phyloP scores from a whole-genome alignment of 305 asterid species.

The Caryopteris hybrid region DNA sequence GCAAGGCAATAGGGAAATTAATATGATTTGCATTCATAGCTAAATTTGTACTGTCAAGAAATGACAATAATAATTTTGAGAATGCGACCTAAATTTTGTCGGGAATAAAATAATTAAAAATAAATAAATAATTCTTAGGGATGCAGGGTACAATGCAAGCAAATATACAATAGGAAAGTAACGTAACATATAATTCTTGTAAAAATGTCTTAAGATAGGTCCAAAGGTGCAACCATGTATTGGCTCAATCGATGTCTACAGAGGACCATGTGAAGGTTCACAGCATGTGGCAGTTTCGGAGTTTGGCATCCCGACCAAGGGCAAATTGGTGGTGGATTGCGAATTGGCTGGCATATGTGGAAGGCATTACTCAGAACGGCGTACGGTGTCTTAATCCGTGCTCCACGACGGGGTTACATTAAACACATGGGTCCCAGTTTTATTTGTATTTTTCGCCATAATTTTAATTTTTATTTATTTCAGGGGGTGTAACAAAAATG shows the following conservation, averaged over 20 bases:
- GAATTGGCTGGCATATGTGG: neutral
- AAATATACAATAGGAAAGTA: neutral
- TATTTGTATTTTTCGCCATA: no score
- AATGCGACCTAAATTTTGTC: neutral
- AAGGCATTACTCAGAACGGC: constrained; percentile 12
- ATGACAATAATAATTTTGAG: neutral
- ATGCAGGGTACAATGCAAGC: neutral
- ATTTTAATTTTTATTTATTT: no score
- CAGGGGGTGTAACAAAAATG: no score
- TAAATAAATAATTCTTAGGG: neutral
- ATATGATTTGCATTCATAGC: constrained; percentile 10
- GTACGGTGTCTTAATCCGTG: constrained; percentile 33
- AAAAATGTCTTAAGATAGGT: constrained; percentile 1
- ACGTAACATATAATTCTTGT: neutral
- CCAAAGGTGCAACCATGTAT: constrained; percentile 9
- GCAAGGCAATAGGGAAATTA: neutral
- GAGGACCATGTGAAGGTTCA: constrained; percentile 20
- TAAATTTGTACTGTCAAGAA: neutral
- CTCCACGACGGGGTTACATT: constrained; percentile 34
- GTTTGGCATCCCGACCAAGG: neutral
- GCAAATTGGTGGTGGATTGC: constrained; percentile 23
- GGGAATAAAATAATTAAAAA: neutral
- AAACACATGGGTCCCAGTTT: constrained; percentile 27
- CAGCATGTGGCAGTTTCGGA: constrained; percentile 13
- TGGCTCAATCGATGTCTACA: constrained; percentile 27